Conservation (phyloP, 2,329 filamentous ascomycete genomes). For the Elsinoe arachidis region DNA sequence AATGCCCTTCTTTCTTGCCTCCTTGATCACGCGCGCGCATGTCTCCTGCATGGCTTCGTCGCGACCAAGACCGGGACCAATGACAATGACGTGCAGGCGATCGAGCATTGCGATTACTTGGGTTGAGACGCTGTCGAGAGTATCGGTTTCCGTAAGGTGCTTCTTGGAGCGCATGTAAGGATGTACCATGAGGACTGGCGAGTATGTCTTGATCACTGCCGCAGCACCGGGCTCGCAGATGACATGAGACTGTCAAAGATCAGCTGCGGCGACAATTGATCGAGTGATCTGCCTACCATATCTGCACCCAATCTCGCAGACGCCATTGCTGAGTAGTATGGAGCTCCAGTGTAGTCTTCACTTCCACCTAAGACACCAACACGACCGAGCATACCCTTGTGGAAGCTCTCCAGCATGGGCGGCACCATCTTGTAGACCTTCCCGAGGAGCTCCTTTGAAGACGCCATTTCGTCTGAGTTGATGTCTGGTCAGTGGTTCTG, state of each 20-base stretch:
- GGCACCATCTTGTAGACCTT: constrained; percentile 87
- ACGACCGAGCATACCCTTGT: constrained; percentile 91
- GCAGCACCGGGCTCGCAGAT: constrained; percentile 87
- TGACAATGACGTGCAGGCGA: constrained; percentile 82
- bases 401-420: constrained; percentile 89
- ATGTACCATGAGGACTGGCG: constrained; percentile 96
- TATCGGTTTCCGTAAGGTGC: constrained; percentile 46
- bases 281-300: constrained; percentile 52
- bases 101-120: constrained; percentile 71
- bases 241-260: constrained; percentile 62
- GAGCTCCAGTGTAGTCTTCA: constrained; percentile 92
- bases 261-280: background rate
- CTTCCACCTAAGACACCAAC: constrained; percentile 92
- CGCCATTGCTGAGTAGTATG: constrained; percentile 97
- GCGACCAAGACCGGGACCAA: constrained; percentile 84
- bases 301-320: constrained; percentile 84
- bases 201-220: constrained; percentile 90
- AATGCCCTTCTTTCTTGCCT: constrained; percentile 61
- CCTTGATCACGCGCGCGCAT: constrained; percentile 66
- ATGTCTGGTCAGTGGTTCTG: background rate
- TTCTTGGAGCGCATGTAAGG: constrained; percentile 80
- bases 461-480: constrained; percentile 30
- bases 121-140: constrained; percentile 54
- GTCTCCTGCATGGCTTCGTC: constrained; percentile 86
- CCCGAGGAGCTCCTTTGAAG: constrained; percentile 65